Percentiles rank a stretch among this genome's conserved stretches.
Conservation (phyloP, 345 rosid genomes). For the Punica granatum region DNA sequence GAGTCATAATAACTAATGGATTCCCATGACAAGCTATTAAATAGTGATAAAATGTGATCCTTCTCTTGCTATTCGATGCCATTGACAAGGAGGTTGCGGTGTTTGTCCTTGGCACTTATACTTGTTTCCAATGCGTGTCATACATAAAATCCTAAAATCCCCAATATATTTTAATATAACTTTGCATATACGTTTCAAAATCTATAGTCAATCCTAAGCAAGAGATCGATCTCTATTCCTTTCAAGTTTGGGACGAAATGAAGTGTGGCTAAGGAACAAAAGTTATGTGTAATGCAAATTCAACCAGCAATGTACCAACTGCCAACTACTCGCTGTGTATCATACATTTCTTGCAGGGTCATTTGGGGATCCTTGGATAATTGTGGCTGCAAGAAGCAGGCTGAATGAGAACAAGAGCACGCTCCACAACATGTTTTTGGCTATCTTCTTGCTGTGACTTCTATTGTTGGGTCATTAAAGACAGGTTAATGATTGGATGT, state of each 20-base stretch:
- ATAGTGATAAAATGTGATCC: neutral
- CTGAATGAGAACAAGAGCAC: neutral
- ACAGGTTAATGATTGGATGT: no score
- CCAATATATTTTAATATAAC: conserved; percentile 86
- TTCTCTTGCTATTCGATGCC: conserved; percentile 50
- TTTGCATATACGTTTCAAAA: conserved; percentile 19
- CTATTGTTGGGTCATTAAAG: neutral
- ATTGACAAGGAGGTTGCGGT: conserved; percentile 41
- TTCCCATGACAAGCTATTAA: neutral
- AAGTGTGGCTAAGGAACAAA: neutral
- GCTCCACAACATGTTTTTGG: neutral
- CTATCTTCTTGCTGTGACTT: neutral
- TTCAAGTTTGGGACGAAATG: no score
- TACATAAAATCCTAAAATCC: no score
- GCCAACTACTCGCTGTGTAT: no score
- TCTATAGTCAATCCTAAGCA: no score
- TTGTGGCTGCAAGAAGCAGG: neutral
- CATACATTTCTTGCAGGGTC: conserved; percentile 1
- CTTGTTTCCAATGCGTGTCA: conserved; percentile 11
- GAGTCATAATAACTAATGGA: neutral
- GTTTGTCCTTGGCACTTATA: conserved; percentile 20
- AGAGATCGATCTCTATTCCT: no score
- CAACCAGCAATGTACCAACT: neutral
- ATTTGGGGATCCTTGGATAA: neutral
- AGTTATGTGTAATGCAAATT: neutral